Evolutionary conservation across 129 eudicot genomes (phyloP).

Genomic region (Centrapalus pauciflorus): DNA sequence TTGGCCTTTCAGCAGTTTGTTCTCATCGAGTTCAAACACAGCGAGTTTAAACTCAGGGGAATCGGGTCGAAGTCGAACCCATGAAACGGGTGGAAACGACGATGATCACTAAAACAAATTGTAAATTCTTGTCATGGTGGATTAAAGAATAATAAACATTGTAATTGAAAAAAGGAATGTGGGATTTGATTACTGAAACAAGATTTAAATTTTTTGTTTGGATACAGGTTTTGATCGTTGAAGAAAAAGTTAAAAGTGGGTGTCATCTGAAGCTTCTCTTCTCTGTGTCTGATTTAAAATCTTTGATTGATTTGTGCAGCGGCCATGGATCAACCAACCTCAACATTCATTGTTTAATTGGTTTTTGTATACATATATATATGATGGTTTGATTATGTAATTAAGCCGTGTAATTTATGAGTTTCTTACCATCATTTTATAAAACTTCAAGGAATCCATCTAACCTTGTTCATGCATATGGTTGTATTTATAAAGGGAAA

Average conservation of each 20-base stretch:
- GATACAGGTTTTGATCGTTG: background rate
- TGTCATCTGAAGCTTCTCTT: slow-evolving; percentile 10
- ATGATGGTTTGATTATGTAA: slow-evolving; percentile 6
- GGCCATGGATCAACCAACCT: background rate
- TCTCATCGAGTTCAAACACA: slow-evolving; percentile 34
- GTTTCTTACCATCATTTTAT: background rate
- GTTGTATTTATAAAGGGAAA: background rate
- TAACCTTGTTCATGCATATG: background rate
- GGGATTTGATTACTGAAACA: background rate
- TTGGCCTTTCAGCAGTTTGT: slow-evolving; percentile 63
- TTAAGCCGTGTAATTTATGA: background rate
- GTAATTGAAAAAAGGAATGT: too few relatives aligned
- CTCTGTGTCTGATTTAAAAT: background rate
- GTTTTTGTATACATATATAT: background rate
- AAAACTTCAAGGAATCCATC: background rate
- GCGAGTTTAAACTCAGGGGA: slow-evolving; percentile 19
- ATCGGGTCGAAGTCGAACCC: slow-evolving; percentile 25
- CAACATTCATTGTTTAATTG: background rate
- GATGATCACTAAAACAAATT: background rate
- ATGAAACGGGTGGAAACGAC: slow-evolving; percentile 14
- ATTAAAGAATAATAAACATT: too few relatives aligned
- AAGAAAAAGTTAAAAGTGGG: background rate
- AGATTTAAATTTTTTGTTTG: background rate
- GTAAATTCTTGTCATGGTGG: too few relatives aligned
- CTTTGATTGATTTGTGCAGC: background rate